phyloP scores from a whole-genome alignment of 2,329 filamentous ascomycete genomes.

The Ophiocordyceps camponoti-rufipedis region DNA sequence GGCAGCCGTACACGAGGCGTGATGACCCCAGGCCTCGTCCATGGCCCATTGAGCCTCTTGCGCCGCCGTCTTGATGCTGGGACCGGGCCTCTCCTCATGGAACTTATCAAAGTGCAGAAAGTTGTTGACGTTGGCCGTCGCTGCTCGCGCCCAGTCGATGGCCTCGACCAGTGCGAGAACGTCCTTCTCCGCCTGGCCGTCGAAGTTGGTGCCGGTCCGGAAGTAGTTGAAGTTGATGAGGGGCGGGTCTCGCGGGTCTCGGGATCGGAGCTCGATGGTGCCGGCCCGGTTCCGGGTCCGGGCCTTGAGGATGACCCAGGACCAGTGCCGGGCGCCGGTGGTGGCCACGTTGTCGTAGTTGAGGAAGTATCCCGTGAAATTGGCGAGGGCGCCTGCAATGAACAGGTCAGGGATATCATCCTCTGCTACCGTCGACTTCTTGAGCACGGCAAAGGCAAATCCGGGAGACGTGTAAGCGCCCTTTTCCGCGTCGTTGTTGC shows the following conservation, averaged over 20 bases:
- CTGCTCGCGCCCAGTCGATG: conserved; percentile 29
- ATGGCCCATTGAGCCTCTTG: conserved; percentile 26
- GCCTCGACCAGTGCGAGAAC: conserved; percentile 31
- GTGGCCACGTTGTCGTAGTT: conserved; percentile 6
- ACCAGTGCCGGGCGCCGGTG: conserved; percentile 15
- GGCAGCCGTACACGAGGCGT: conserved; percentile 34
- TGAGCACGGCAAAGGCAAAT: conserved; percentile 7
- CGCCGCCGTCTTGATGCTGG: conserved; percentile 17
- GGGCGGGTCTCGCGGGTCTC: conserved; percentile 45
- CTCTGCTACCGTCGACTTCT: conserved; percentile 10
- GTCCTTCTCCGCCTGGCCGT: conserved; percentile 28
- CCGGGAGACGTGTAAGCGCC: conserved; percentile 9
- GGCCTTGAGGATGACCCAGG: conserved; percentile 30
- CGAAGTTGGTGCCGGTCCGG: conserved; percentile 25
- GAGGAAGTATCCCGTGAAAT: conserved; percentile 12
- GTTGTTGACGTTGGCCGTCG: conserved; percentile 7
- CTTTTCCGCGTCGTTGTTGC: background rate
- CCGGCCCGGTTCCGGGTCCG: conserved; percentile 45
- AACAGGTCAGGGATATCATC: conserved; percentile 11
- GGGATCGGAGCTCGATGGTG: conserved; percentile 38
- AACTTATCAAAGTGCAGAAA: conserved; percentile 1
- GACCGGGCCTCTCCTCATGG: conserved; percentile 13
- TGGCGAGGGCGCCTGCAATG: conserved; percentile 10
- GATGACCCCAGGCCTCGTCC: conserved; percentile 35
- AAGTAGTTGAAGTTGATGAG: conserved; percentile 46